Conservation (phyloP, 148 eudicot genomes). For the Beta vulgaris region DNA sequence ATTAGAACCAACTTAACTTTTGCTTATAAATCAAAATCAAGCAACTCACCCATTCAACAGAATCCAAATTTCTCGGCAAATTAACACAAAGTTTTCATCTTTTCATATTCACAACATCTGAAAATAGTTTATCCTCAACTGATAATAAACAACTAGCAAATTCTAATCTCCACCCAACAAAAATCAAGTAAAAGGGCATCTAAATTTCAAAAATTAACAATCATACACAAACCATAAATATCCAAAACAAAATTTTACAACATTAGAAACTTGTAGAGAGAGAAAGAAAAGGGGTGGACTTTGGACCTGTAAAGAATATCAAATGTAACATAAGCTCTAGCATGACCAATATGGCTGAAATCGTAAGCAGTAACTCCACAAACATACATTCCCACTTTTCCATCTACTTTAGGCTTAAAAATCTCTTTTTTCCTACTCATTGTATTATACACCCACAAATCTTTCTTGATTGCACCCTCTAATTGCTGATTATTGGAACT, state of each 20-base stretch:
- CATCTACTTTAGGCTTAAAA: constrained; percentile 60
- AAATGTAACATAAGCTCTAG: constrained; percentile 80
- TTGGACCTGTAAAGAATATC: constrained; percentile 80
- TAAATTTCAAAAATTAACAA: not conserved
- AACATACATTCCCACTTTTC: constrained; percentile 92
- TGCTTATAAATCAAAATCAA: not conserved
- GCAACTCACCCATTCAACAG: not conserved
- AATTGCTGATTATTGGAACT: constrained; percentile 4
- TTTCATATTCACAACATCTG: not conserved
- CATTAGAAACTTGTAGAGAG: not conserved
- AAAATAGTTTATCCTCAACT: not conserved
- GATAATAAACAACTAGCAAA: not conserved
- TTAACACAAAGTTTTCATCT: not conserved
- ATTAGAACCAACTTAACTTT: not conserved
- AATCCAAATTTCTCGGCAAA: not conserved
- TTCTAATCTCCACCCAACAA: not conserved
- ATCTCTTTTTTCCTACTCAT: constrained; percentile 70
- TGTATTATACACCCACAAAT: constrained; percentile 67
- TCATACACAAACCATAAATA: not conserved
- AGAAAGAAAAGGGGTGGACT: too few relatives aligned
- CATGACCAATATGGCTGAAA: constrained; percentile 97
- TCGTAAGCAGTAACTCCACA: constrained; percentile 96
- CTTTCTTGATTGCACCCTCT: constrained; percentile 24
- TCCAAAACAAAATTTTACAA: not conserved
- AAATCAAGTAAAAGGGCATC: not conserved